Base-by-base conservation (phyloP, 257 asterid genomes). In the Solanum piurae region DNA sequence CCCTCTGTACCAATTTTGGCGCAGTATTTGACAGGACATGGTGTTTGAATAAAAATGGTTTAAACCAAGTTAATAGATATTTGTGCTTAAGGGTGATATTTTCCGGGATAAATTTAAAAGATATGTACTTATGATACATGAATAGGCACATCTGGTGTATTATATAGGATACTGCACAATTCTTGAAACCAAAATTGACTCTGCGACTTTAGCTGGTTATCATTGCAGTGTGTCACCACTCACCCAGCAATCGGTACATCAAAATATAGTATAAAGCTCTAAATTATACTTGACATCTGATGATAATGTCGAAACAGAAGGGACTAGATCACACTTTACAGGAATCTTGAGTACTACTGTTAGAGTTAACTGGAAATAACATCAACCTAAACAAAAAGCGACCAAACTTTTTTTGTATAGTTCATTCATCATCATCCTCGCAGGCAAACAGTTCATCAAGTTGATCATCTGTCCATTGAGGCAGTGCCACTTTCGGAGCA, bases 391-490 rank as follows among this genome's bases (percentile, higher is more conserved):
- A 23, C 33, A 34, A 25, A 86, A 46, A 18, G 8, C 21, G 44
- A 86, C 11, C 44, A 29, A 38, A 52, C 58, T 7, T 87, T 64
- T 64, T 89, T 58, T 88, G 90, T 46, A 86, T 69, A 76, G 88
- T 31, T 36, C 87, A 88, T 86, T 85, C 94, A 74, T 92, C 94
- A 9, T 90, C 94, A 36, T 92, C 90, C 16, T 88, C 94, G n/a
- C 83, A 89, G 18, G 91, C 93, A 91, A 94, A 95, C 87, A 96
- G 98, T 87, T 94, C 93, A 21, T 90, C 91, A 60, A 96, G 94
- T 87, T 94, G 98, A 86, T 94, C 96, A 74, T 96, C 99, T 14
- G 98, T 96, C 98, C 98, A 96, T 71, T 90, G 83, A 33, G 94
- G 95, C 84, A 92, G 89, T 85, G 93, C 88, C 79, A 94, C 82